phyloP scores from a whole-genome alignment of 2,329 filamentous ascomycete species.

The Hysterium pulicare region DNA sequence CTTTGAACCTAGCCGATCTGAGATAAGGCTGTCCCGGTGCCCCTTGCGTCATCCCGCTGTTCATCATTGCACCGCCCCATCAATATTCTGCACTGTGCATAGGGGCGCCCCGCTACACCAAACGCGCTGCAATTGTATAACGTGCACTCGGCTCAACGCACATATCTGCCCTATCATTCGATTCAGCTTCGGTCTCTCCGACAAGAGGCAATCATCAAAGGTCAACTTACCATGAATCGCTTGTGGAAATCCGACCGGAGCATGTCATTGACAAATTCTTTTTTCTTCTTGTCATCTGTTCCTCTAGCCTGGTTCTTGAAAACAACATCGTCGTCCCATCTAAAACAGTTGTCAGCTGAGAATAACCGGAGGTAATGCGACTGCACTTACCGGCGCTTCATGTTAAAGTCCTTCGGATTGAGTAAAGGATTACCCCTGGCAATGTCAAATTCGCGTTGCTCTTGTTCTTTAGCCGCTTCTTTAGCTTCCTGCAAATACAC shows the following conservation, averaged over 20 bases:
- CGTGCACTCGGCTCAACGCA: slow-evolving; percentile 26
- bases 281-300: slow-evolving; percentile 86
- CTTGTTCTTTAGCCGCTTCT: slow-evolving; percentile 74
- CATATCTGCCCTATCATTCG: slow-evolving; percentile 31
- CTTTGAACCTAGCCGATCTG: neutral
- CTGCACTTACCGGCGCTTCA: slow-evolving; percentile 64
- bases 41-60: neutral
- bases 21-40: slow-evolving; percentile 3
- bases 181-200: slow-evolving; percentile 1
- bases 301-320: slow-evolving; percentile 98
- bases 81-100: neutral
- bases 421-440: slow-evolving; percentile 89
- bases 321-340: slow-evolving; percentile 98
- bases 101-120: neutral
- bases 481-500: slow-evolving; percentile 64
- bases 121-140: neutral
- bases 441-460: slow-evolving; percentile 81
- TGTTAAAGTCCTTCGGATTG: slow-evolving; percentile 81
- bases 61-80: neutral
- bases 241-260: slow-evolving; percentile 96
- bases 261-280: slow-evolving; percentile 96
- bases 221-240: slow-evolving; percentile 73
- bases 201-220: neutral
- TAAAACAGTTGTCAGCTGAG: slow-evolving; percentile 16
- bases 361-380: slow-evolving; percentile 1